Percentiles rank a stretch among this genome's conserved stretches.
Evolutionary conservation across 495 filamentous ascomycete genomes (phyloP).

Genomic region (Lophium mytilinum): DNA sequence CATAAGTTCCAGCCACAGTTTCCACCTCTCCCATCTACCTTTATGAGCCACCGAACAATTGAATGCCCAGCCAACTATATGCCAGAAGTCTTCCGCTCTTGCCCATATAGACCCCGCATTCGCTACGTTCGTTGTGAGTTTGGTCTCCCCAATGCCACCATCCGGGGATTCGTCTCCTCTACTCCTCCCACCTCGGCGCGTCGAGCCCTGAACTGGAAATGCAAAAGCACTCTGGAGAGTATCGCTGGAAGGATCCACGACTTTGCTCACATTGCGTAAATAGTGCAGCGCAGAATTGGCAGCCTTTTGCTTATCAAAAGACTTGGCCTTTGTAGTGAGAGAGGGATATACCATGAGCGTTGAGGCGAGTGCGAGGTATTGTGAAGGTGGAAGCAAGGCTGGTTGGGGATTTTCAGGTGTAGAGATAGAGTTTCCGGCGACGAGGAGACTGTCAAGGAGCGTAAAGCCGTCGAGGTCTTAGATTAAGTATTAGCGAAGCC

Average conservation of each 20-base stretch:
- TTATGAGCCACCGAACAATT: constrained; percentile 71
- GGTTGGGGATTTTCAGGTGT: constrained; percentile 21
- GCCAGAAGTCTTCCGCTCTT: constrained; percentile 78
- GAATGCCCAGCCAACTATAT: constrained; percentile 84
- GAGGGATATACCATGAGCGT: constrained; percentile 64
- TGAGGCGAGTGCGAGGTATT: constrained; percentile 57
- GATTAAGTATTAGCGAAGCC: background rate
- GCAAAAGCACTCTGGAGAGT: constrained; percentile 46
- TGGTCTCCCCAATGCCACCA: constrained; percentile 37
- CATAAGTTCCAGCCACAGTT: constrained; percentile 71
- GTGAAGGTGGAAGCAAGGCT: constrained; percentile 43
- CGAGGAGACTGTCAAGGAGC: constrained; percentile 58
- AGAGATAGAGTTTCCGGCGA: constrained; percentile 42
- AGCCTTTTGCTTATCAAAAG: constrained; percentile 44
- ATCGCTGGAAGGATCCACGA: constrained; percentile 45
- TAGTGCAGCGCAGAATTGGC: constrained; percentile 48
- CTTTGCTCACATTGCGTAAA: constrained; percentile 46
- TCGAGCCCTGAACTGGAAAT: constrained; percentile 31
- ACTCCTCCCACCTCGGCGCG: constrained; percentile 27
- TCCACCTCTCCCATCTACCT: constrained; percentile 75
- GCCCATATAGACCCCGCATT: constrained; percentile 61
- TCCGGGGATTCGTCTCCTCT: constrained; percentile 21
- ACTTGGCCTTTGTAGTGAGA: constrained; percentile 53
- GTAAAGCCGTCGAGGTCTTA: constrained; percentile 61
- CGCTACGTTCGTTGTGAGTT: constrained; percentile 47